These are phyloP conservation scores for Fusarium annulatum DNA, from an alignment of 2,329 filamentous ascomycete genomes.

Conservation along the genomic window DNA sequence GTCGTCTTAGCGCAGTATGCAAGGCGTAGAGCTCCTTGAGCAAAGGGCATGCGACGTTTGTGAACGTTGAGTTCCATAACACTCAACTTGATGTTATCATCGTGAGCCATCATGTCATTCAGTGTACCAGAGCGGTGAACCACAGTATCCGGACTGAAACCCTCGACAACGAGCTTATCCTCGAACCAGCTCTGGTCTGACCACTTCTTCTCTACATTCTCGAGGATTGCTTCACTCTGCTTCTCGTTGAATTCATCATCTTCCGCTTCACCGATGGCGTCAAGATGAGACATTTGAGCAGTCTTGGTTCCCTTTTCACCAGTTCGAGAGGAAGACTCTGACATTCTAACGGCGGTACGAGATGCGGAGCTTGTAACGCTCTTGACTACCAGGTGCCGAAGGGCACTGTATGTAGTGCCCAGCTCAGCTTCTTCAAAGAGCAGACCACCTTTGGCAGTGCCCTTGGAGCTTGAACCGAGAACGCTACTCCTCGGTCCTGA, in stretches of 20 bases:
- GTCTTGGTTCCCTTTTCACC: slow-evolving; percentile 5
- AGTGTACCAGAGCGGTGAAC: slow-evolving; percentile 45
- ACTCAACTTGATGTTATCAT: slow-evolving; percentile 51
- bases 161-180: slow-evolving; percentile 11
- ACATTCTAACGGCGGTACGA: slow-evolving; percentile 24
- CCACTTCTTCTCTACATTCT: slow-evolving; percentile 6
- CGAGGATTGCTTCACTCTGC: neutral
- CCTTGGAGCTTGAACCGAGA: neutral
- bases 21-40: slow-evolving; percentile 49
- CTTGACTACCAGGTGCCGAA: slow-evolving; percentile 14
- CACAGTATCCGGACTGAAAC: slow-evolving; percentile 47
- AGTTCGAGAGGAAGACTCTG: slow-evolving; percentile 11
- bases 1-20: slow-evolving; percentile 49
- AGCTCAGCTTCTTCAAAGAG: slow-evolving; percentile 18
- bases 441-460: slow-evolving; percentile 7
- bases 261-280: slow-evolving; percentile 22
- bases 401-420: slow-evolving; percentile 10
- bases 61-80: slow-evolving; percentile 49
- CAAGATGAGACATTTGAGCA: neutral
- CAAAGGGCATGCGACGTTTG: slow-evolving; percentile 41
- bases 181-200: neutral
- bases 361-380: slow-evolving; percentile 26
- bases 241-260: slow-evolving; percentile 11
- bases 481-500: neutral
- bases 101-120: slow-evolving; percentile 50